Evolutionary conservation across 1,284 basidiomycete genomes (phyloP), one percentile per base, ranked within the genome.

Genomic region (Sanghuangporus baumii): DNA sequence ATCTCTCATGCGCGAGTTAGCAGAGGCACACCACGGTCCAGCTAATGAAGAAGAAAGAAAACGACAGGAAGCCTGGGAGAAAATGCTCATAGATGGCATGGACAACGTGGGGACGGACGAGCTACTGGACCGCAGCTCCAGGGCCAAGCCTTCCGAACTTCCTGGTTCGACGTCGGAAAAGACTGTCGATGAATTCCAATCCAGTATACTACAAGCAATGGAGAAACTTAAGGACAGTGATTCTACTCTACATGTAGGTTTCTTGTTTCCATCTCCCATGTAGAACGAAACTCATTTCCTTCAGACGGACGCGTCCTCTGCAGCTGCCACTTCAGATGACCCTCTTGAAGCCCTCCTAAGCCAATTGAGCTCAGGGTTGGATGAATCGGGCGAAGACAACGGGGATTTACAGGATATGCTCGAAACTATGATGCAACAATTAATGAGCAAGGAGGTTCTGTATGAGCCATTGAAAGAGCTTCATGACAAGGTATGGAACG

Each of bases 401-500:
- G 83, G 82, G 40, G 86, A 89, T 59, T 74, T 96, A 6, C 84
- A 87, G 55, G 86, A 83, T 8, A 80, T 97, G 67, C 79, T 99
- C 23, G 94, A 98, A 73, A 85, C 80, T 46, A 93, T 98, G 90
- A 94, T 96, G 95, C 83, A 85, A 16, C 89, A 95, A 72, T 81
- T 99, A 54, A 94, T 99, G 93, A 89, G 87, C 73, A 95, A 94
- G 72, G 94, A 98, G 1, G 84, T 98, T 9, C 76, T 97, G 18
- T 93, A 98, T 70, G 95, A 97, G 67, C 96, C 96, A 0, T 75
- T 98, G 69, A 91, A 91, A 68, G 96, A 98, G 72, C 77, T 99
- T 37, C 80, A 86, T 16, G 86, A 90, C 16, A 94, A 95, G 77
- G 95, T 54, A 37, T 54, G 26, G 14, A 16, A n/a, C 2, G 37